Conservation (phyloP, 1,139 yeast species). For the Ogataea hybrid region DNA sequence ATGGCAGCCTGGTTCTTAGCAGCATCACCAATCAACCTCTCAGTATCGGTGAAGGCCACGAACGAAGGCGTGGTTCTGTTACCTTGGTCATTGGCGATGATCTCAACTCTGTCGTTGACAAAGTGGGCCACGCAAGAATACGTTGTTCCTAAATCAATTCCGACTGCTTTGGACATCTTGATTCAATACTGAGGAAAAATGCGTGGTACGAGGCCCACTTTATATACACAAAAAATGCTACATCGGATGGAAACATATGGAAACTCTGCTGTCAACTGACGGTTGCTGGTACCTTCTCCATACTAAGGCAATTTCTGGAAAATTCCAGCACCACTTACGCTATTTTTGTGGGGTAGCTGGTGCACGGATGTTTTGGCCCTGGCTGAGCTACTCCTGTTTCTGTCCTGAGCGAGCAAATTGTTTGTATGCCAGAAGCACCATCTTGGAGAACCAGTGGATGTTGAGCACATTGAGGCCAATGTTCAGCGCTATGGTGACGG, state of each 20-base stretch:
- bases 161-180: slow-evolving; percentile 67
- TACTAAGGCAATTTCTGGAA: slow-evolving; percentile 6
- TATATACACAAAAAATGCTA: slow-evolving; percentile 1
- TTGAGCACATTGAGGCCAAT: slow-evolving; percentile 46
- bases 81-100: slow-evolving; percentile 93
- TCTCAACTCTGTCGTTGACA: slow-evolving; percentile 73
- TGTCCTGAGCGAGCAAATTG: slow-evolving; percentile 19
- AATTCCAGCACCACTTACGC: slow-evolving; percentile 4
- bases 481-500: slow-evolving; percentile 41
- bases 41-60: slow-evolving; percentile 82
- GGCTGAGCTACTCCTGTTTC: slow-evolving; percentile 3
- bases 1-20: slow-evolving; percentile 92
- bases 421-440: slow-evolving; percentile 49
- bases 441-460: slow-evolving; percentile 53
- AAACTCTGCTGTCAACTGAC: slow-evolving; percentile 5
- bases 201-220: background rate
- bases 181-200: background rate
- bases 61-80: slow-evolving; percentile 91
- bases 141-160: slow-evolving; percentile 84
- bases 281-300: slow-evolving; percentile 8
- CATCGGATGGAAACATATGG: slow-evolving; percentile 11
- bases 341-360: slow-evolving; percentile 4
- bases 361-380: slow-evolving; percentile 3
- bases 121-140: slow-evolving; percentile 82
- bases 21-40: slow-evolving; percentile 90